Percentiles rank a stretch among this genome's conserved stretches.
phyloP scores from a whole-genome alignment of 1,284 basidiomycete genomes.

The Austroboletus niveus region DNA sequence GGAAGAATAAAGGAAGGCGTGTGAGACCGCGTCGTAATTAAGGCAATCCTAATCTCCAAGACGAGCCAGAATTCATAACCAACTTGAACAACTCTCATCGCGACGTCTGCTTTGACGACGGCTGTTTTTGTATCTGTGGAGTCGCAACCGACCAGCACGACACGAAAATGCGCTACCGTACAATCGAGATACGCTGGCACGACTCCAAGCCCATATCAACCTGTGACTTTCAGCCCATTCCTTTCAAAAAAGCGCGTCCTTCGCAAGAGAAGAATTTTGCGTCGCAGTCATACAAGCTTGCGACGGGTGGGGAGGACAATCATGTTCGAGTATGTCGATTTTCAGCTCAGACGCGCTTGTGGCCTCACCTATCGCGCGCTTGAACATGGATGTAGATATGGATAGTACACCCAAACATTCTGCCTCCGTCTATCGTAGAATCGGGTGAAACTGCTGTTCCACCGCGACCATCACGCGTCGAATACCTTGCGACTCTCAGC shows the following conservation, averaged over 20 bases:
- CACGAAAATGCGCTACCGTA: slow-evolving; percentile 70
- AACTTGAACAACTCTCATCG: not conserved
- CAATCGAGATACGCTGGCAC: slow-evolving; percentile 92
- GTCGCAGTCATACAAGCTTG: slow-evolving; percentile 79
- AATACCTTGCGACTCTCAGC: slow-evolving; percentile 92
- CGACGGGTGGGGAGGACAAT: slow-evolving; percentile 96
- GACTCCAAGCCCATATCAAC: slow-evolving; percentile 92
- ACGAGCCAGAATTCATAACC: slow-evolving; percentile 6
- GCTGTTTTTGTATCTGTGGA: not conserved
- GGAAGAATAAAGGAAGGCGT: slow-evolving; percentile 18
- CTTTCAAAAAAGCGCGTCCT: slow-evolving; percentile 76
- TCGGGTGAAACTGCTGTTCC: slow-evolving; percentile 44
- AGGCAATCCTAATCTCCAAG: slow-evolving; percentile 11
- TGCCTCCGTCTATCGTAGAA: slow-evolving; percentile 63
- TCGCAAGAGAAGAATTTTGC: slow-evolving; percentile 57
- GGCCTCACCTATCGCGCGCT: slow-evolving; percentile 7
- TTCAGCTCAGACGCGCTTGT: slow-evolving; percentile 8
- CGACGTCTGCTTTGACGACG: slow-evolving; percentile 8
- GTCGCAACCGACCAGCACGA: not conserved
- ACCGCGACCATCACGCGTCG: slow-evolving; percentile 80
- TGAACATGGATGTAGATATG: slow-evolving; percentile 60
- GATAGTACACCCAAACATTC: slow-evolving; percentile 91
- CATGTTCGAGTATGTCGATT: slow-evolving; percentile 81
- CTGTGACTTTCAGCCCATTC: slow-evolving; percentile 86
- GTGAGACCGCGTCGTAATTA: slow-evolving; percentile 20